Evolutionary conservation across 1,139 yeast genomes (phyloP).

Genomic region (Sugiyamaella japonica): DNA sequence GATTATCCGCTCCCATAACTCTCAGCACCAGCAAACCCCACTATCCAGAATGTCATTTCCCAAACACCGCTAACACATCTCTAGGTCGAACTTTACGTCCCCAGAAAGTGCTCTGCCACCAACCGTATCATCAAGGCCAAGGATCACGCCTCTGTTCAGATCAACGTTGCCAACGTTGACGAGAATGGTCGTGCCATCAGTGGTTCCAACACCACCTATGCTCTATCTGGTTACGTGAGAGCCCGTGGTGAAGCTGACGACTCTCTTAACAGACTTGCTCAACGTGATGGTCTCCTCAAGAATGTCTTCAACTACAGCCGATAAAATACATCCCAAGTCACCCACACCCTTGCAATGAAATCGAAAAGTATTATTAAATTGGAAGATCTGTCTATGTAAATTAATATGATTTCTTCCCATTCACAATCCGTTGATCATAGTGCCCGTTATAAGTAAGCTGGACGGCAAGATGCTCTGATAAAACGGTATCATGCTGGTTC

Average conservation of each 20-base stretch:
- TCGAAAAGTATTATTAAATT: conserved; percentile 9
- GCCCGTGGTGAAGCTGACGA: conserved; percentile 96
- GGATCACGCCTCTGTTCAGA: conserved; percentile 99
- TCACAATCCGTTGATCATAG: neutral
- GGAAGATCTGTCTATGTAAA: conserved; percentile 10
- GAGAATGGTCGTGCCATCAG: conserved; percentile 95
- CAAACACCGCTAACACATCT: conserved; percentile 4
- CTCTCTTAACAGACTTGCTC: conserved; percentile 99
- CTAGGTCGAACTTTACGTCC: conserved; percentile 99
- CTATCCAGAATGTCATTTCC: neutral
- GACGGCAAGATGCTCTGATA: neutral
- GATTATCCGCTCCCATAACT: too few relatives aligned
- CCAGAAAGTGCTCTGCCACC: conserved; percentile 99
- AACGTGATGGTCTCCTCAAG: conserved; percentile 96
- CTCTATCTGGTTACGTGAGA: conserved; percentile 94
- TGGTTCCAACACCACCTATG: conserved; percentile 92
- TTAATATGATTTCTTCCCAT: conserved; percentile 8
- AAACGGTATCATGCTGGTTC: neutral
- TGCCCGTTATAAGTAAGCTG: conserved; percentile 3
- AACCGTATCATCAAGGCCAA: conserved; percentile 99
- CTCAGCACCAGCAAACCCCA: neutral
- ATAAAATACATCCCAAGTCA: conserved; percentile 48
- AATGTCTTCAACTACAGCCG: conserved; percentile 99
- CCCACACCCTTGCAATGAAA: conserved; percentile 11
- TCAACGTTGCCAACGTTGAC: conserved; percentile 84